Evolutionary conservation across 345 rosid genomes (phyloP).

Genomic region (Firmiana major): DNA sequence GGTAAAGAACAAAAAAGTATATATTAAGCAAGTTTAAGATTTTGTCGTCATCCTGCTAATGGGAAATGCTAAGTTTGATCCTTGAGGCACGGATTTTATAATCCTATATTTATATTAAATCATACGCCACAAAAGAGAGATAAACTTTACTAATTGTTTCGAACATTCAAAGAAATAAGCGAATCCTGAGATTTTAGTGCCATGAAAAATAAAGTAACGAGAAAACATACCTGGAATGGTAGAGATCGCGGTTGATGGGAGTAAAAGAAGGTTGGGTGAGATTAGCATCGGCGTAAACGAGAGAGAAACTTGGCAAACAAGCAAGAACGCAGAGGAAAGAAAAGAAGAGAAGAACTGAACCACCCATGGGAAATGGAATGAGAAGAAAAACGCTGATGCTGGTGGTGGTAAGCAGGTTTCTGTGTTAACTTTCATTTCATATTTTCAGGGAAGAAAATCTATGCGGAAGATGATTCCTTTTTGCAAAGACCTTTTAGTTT

Average conservation of each 20-base stretch:
- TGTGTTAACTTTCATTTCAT: too few relatives aligned
- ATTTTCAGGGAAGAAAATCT: background rate
- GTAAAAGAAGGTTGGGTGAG: constrained; percentile 35
- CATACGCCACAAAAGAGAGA: background rate
- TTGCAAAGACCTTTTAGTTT: background rate
- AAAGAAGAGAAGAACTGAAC: constrained; percentile 15
- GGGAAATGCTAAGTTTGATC: background rate
- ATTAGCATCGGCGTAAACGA: constrained; percentile 22
- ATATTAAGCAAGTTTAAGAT: background rate
- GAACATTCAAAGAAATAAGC: background rate
- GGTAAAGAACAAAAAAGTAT: background rate
- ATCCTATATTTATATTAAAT: background rate
- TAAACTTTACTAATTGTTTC: background rate
- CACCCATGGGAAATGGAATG: constrained; percentile 13
- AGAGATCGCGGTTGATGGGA: constrained; percentile 78
- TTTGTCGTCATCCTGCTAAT: background rate
- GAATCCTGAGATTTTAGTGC: background rate
- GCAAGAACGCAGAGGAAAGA: constrained; percentile 17
- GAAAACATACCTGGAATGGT: constrained; percentile 58
- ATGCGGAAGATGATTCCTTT: background rate
- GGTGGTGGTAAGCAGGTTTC: background rate
- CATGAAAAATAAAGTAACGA: background rate
- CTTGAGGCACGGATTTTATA: background rate
- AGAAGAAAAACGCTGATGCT: background rate
- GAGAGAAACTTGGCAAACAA: constrained; percentile 12